Evolutionary conservation across 345 rosid genomes (phyloP).

Genomic region (Raphanus sativus): DNA sequence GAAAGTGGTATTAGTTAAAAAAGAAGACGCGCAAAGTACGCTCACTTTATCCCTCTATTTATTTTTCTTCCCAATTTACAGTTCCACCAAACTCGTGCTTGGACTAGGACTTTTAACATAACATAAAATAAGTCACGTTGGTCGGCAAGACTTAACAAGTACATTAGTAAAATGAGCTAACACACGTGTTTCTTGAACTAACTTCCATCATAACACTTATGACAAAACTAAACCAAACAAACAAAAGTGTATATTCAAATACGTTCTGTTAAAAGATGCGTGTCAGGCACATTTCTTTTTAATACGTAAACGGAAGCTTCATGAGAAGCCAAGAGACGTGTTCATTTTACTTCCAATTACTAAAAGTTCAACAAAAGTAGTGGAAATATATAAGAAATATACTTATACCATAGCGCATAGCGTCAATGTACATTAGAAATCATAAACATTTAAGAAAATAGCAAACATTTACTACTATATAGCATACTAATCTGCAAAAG

Average conservation of each 20-base stretch:
- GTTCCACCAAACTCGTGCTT: constrained; percentile 10
- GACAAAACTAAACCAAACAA: not conserved
- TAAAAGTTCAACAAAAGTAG: not conserved
- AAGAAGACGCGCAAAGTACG: constrained; percentile 10
- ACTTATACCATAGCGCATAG: not conserved
- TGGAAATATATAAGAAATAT: not conserved
- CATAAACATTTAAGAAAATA: not conserved
- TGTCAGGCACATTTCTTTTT: not conserved
- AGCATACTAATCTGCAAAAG: not conserved
- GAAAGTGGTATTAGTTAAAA: not conserved
- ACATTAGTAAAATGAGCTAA: not conserved
- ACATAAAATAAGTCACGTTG: not conserved
- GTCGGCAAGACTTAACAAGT: constrained; percentile 10
- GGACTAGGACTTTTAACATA: constrained; percentile 2
- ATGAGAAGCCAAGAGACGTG: constrained; percentile 9
- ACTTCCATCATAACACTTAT: not conserved
- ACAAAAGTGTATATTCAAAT: not conserved
- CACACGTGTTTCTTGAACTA: constrained; percentile 22
- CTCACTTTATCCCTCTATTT: not conserved
- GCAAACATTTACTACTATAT: not conserved
- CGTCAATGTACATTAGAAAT: not conserved
- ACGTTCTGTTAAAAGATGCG: not conserved
- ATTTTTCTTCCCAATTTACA: not conserved
- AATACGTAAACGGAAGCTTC: constrained; percentile 18
- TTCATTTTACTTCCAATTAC: not conserved